Evolutionary conservation across 1,284 basidiomycete species (phyloP).

Genomic region (Leccinum angustisporum): DNA sequence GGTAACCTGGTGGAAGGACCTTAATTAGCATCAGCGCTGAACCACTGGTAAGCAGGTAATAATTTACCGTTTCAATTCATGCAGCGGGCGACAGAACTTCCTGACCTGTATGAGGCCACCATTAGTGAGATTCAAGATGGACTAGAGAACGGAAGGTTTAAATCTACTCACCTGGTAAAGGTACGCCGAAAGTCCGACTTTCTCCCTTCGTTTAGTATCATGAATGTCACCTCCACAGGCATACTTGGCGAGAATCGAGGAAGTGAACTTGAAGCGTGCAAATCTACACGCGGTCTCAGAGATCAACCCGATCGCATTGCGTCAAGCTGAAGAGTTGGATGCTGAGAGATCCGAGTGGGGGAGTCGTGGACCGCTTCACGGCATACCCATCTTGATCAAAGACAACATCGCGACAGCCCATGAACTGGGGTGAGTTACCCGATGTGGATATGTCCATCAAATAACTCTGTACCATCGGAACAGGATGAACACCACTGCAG

Average conservation of each 20-base stretch:
- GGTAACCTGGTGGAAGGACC: background rate
- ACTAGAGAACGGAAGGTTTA: slow-evolving; percentile 21
- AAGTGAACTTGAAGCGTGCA: slow-evolving; percentile 69
- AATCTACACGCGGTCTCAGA: slow-evolving; percentile 62
- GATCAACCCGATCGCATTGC: slow-evolving; percentile 54
- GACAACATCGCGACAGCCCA: slow-evolving; percentile 31
- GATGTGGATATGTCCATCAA: background rate
- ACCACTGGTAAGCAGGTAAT: background rate
- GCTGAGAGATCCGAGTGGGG: slow-evolving; percentile 47
- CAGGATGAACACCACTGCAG: slow-evolving; percentile 65
- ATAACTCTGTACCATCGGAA: background rate
- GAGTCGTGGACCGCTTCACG: slow-evolving; percentile 57
- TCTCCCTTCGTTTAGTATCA: background rate
- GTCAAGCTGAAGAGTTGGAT: slow-evolving; percentile 55
- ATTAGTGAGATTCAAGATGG: slow-evolving; percentile 31
- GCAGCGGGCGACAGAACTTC: slow-evolving; percentile 10
- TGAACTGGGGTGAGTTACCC: slow-evolving; percentile 41
- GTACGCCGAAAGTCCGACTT: slow-evolving; percentile 3
- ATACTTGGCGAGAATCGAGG: slow-evolving; percentile 68
- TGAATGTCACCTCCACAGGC: slow-evolving; percentile 41
- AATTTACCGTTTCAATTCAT: slow-evolving; percentile 8
- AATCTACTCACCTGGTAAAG: slow-evolving; percentile 27
- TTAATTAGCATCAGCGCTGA: background rate
- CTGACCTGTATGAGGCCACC: slow-evolving; percentile 34
- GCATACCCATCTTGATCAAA: slow-evolving; percentile 64